A percentile compares a stretch with the other conserved stretches of the same genome.
phyloP scores from a whole-genome alignment of 129 eudicot species.

The carrot (Daucus carota) region DH1_v3.0 NC_030386.2:40048001-40048500 shows the following conservation, averaged over 20 bases:
- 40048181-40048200: slow-evolving; percentile 25
- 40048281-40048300: slow-evolving; percentile 15
- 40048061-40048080: slow-evolving; percentile 2
- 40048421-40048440: slow-evolving; percentile 38
- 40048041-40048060: neutral
- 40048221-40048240: slow-evolving; percentile 22
- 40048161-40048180: slow-evolving; percentile 39
- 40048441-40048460: slow-evolving; percentile 38
- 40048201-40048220: slow-evolving; percentile 30
- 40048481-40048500: slow-evolving; percentile 26
- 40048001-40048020: neutral
- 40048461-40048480: slow-evolving; percentile 33
- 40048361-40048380: slow-evolving; percentile 14
- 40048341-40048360: neutral
- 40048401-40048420: slow-evolving; percentile 38
- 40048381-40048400: slow-evolving; percentile 33
- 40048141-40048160: slow-evolving; percentile 42
- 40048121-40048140: slow-evolving; percentile 43
- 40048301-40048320: slow-evolving; percentile 8
- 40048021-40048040: neutral
- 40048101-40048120: slow-evolving; percentile 30
- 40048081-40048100: slow-evolving; percentile 19
- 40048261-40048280: neutral
- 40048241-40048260: slow-evolving; percentile 14
- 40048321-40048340: neutral